Evolutionary conservation across 805 yeast genomes (phyloP).

Genomic region (Teunomyces panamensis): DNA sequence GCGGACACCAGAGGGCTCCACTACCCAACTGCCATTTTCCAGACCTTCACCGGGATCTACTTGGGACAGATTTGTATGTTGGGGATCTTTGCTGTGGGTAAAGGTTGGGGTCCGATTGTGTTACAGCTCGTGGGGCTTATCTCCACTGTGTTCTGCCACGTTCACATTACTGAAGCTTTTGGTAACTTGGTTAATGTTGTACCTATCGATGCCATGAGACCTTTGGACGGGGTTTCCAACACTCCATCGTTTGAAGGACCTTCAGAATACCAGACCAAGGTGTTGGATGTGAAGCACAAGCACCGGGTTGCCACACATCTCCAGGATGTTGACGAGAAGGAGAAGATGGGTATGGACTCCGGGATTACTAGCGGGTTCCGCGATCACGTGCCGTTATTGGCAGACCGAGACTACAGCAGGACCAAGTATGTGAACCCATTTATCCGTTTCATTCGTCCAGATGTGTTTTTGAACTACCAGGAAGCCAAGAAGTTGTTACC

Average conservation of each 20-base stretch:
- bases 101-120: constrained; percentile 93
- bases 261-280: constrained; percentile 33
- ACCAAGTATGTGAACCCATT: constrained; percentile 39
- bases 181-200: constrained; percentile 54
- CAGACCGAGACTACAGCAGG: constrained; percentile 57
- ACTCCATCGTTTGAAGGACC: constrained; percentile 53
- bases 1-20: constrained; percentile 77
- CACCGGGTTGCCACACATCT: constrained; percentile 4
- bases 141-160: constrained; percentile 66
- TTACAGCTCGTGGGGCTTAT: constrained; percentile 65
- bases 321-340: constrained; percentile 16
- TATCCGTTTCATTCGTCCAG: constrained; percentile 57
- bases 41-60: constrained; percentile 84
- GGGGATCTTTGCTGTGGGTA: constrained; percentile 85
- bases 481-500: constrained; percentile 34
- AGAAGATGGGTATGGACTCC: constrained; percentile 12
- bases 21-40: constrained; percentile 87
- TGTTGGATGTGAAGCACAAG: constrained; percentile 19
- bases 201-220: constrained; percentile 73
- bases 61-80: constrained; percentile 82
- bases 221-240: constrained; percentile 65
- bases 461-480: constrained; percentile 49
- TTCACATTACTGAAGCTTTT: constrained; percentile 63
- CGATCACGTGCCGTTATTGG: constrained; percentile 56
- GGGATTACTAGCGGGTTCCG: constrained; percentile 3